phyloP scores from a whole-genome alignment of 108 stramenopile genomes.

The Ochromonas danica region DNA sequence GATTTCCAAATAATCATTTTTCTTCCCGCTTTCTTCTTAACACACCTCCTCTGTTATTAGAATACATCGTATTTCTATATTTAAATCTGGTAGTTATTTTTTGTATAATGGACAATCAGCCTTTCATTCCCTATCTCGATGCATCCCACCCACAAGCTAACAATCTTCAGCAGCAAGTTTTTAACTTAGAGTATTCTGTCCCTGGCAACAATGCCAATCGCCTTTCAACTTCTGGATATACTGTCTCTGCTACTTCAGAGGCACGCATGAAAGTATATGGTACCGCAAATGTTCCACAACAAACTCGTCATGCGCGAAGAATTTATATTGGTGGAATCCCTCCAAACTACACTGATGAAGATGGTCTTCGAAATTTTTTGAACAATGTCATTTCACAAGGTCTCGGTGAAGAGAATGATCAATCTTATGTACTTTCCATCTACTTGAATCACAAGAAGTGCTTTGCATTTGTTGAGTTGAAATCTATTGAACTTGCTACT shows the following conservation, averaged over 20 bases:
- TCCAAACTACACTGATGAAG: conserved; percentile 62
- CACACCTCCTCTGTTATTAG: too few relatives aligned
- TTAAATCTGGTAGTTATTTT: too few relatives aligned
- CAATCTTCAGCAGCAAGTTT: too few relatives aligned
- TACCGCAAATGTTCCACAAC: neutral
- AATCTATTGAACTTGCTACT: conserved; percentile 85
- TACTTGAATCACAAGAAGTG: conserved; percentile 87
- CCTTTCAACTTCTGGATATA: neutral
- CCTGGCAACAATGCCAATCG: too few relatives aligned
- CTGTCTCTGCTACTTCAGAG: neutral
- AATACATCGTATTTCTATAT: too few relatives aligned
- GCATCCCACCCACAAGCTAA: too few relatives aligned
- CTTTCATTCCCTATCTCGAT: too few relatives aligned
- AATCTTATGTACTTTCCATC: conserved; percentile 82
- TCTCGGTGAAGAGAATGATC: conserved; percentile 22
- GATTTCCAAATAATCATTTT: too few relatives aligned
- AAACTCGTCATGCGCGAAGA: conserved; percentile 85
- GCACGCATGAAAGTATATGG: conserved; percentile 10
- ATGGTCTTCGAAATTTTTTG: conserved; percentile 76
- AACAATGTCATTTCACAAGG: conserved; percentile 67
- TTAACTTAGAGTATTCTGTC: too few relatives aligned
- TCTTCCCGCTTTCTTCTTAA: too few relatives aligned
- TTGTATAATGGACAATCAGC: too few relatives aligned
- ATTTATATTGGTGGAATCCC: conserved; percentile 88
- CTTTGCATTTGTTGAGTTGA: conserved; percentile 94